phyloP scores from a whole-genome alignment of 2,329 filamentous ascomycete species.

The Trichoderma brevicompactum region DNA sequence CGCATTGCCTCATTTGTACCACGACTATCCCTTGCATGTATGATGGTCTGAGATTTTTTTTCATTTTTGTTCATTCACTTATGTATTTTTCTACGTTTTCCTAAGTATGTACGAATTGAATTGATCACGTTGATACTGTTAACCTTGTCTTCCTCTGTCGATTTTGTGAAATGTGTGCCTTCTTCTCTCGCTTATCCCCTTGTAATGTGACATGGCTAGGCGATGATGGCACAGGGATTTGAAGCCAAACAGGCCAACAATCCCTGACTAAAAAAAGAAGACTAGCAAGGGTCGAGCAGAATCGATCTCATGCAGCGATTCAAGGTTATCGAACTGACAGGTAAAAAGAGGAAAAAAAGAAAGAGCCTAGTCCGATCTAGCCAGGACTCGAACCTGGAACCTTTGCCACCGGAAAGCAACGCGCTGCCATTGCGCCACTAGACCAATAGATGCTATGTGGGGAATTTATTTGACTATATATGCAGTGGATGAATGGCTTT shows the following conservation, averaged over 20 bases:
- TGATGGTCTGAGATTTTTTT: conserved; percentile 4
- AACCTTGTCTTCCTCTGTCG: neutral
- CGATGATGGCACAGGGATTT: neutral
- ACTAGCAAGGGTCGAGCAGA: conserved; percentile 11
- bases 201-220: conserved; percentile 1
- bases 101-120: conserved; percentile 23
- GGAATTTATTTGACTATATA: neutral
- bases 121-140: conserved; percentile 1
- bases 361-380: conserved; percentile 33
- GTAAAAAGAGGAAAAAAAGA: neutral
- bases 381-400: conserved; percentile 45
- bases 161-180: too few species aligned
- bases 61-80: conserved; percentile 14
- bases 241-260: neutral
- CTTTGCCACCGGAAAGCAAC: conserved; percentile 45
- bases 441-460: neutral
- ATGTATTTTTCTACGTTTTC: conserved; percentile 12
- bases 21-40: neutral
- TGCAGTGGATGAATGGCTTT: neutral
- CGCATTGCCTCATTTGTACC: neutral
- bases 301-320: neutral
- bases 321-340: neutral
- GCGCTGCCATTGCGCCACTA: conserved; percentile 31
- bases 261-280: neutral
- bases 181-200: neutral